Evolutionary conservation across 768 basidiomycete genomes (phyloP), one percentile per base, ranked within the genome.

Genomic region (Dioszegia aurantiaca): DNA sequence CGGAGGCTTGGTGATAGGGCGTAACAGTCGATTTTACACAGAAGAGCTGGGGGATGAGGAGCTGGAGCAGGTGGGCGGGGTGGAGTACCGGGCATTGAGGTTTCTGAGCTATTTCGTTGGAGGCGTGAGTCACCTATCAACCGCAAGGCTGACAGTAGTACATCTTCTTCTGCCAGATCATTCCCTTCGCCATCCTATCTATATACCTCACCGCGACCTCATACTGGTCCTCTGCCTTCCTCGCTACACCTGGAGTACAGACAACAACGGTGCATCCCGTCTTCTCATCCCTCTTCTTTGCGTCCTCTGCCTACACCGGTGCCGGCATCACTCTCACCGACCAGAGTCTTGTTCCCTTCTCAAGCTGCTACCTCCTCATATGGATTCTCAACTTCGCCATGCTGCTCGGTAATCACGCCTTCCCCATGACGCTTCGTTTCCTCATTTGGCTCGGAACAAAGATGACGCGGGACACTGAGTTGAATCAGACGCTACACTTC

Each of bases 11-110:
- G 70, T 74, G 1, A 58, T 74, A 11, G 73, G 73, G 2, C 56
- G 73, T 14, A 75, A 75, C 42, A 66, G 65, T 42, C 61, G 67
- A 4, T 72, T 75, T 46, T 75, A 52, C 51, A 64, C 67, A 6
- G 70, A 75, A 40, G 71, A 72, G 46, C 62, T 75, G 51, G 67
- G 68, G 24, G 67, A 69, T 52, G 69, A 72, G 24, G 67, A 69
- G 26, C 39, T 75, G 48, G 73, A 75, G 44, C 60, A 65, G 57
- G 49, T 75, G 26, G 73, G 70, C 0, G 73, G 69, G 0, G 67
- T 75, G 2, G 73, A 75, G 42, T 75, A 75, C 42, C 52, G 67
- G 28, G 73, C 71, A 14, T 46, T 74, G 40, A 62, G 63, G 44
- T 58, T 72, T 40, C 55, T 75, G 57, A 65, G 62, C 37, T 63